Evolutionary conservation across 1,284 basidiomycete genomes (phyloP).

Genomic region (Sporisorium reilianum): DNA sequence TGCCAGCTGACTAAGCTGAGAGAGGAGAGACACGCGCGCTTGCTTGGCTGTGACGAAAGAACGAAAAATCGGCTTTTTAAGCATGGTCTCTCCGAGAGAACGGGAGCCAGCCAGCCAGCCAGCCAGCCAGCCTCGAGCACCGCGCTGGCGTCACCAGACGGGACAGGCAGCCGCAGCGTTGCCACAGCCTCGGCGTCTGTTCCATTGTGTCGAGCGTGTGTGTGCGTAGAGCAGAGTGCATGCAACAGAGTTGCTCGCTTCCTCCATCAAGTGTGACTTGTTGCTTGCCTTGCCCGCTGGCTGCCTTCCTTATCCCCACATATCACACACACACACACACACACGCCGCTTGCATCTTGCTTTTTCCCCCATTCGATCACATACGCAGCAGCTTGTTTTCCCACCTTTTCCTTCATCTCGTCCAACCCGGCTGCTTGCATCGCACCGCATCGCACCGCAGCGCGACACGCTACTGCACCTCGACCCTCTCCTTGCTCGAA

Average conservation of each 20-base stretch:
- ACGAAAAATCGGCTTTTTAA: neutral
- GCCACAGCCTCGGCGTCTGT: conserved; percentile 12
- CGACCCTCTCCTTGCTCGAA: neutral
- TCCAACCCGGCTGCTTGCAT: neutral
- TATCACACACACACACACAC: neutral
- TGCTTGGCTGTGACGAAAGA: neutral
- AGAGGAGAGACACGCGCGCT: conserved; percentile 9
- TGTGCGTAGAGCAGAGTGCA: neutral
- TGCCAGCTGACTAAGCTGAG: neutral
- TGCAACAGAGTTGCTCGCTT: neutral
- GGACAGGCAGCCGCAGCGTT: neutral
- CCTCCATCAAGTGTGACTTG: neutral
- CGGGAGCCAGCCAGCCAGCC: no score
- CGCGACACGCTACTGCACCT: no score
- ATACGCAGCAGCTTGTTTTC: neutral
- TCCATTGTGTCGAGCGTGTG: neutral
- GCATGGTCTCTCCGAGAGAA: neutral
- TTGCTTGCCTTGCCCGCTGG: no score
- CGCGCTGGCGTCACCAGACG: neutral
- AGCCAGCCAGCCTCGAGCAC: neutral
- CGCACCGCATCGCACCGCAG: neutral
- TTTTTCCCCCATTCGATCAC: neutral
- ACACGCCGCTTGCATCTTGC: neutral
- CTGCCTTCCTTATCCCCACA: no score
- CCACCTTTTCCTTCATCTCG: conserved; percentile 1